A percentile compares a stretch with the other conserved stretches of the same genome.
Conservation (phyloP, 352 stramenopile genomes). For the Pythium phragmitis region DNA sequence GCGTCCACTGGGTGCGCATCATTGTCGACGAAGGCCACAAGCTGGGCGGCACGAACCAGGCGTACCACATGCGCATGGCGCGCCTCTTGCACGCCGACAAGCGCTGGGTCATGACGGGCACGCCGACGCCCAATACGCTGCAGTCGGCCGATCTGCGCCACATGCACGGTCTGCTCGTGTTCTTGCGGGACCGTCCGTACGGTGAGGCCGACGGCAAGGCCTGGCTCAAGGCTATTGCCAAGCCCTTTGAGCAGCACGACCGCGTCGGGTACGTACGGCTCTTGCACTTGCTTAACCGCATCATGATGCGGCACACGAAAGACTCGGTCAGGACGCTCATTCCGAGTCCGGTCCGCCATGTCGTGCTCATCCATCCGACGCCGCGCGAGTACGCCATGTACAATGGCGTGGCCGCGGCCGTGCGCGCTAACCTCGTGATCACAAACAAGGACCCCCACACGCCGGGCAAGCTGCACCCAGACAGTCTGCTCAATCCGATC, state of each 20-base stretch:
- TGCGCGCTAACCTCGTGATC: constrained; percentile 70
- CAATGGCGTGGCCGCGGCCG: constrained; percentile 61
- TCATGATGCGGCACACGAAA: constrained; percentile 97
- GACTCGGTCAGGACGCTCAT: constrained; percentile 74
- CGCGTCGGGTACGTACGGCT: constrained; percentile 74
- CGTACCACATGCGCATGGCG: constrained; percentile 82
- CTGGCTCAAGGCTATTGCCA: constrained; percentile 76
- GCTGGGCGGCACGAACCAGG: constrained; percentile 66
- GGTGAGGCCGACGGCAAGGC: constrained; percentile 66
- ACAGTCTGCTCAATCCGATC: constrained; percentile 77
- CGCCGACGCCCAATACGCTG: constrained; percentile 90
- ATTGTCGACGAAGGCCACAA: constrained; percentile 97
- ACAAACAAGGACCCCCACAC: constrained; percentile 71
- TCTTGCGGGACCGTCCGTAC: constrained; percentile 90
- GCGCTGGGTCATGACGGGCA: constrained; percentile 97
- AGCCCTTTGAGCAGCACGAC: constrained; percentile 66
- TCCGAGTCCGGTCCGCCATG: constrained; percentile 25
- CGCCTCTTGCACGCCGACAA: constrained; percentile 77
- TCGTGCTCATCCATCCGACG: constrained; percentile 62
- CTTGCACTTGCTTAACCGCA: constrained; percentile 77
- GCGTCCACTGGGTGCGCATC: constrained; percentile 85
- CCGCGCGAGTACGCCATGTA: constrained; percentile 71
- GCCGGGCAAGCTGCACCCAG: constrained; percentile 53
- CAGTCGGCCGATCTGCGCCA: constrained; percentile 85
- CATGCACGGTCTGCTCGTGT: constrained; percentile 89